Percentiles rank a stretch among this genome's conserved stretches.
Evolutionary conservation across 139 green algal species (phyloP).

Genomic region (Nannochloris sp.): DNA sequence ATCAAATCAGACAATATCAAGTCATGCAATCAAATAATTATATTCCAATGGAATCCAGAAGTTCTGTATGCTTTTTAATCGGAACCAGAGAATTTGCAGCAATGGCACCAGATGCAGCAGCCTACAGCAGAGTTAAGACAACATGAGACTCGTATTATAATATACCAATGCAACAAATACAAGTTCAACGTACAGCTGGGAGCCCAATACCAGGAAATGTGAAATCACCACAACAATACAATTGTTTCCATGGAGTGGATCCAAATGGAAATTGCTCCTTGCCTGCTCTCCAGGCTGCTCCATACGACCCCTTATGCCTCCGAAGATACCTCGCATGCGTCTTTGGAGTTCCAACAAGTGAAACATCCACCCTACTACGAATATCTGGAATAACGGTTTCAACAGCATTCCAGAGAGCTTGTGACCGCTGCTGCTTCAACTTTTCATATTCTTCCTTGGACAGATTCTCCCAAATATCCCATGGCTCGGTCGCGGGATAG

Average conservation of each 20-base stretch:
- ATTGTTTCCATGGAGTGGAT: slow-evolving; percentile 55
- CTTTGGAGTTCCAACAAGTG: slow-evolving; percentile 78
- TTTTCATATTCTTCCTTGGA: slow-evolving; percentile 62
- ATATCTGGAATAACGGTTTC: slow-evolving; percentile 85
- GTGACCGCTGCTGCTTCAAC: slow-evolving; percentile 80
- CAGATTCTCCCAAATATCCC: slow-evolving; percentile 69
- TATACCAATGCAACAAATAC: too few species aligned
- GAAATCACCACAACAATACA: slow-evolving; percentile 69
- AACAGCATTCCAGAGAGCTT: slow-evolving; percentile 79
- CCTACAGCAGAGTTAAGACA: too few species aligned
- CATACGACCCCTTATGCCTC: slow-evolving; percentile 76
- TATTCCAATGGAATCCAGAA: slow-evolving; percentile 52
- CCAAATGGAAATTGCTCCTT: slow-evolving; percentile 60
- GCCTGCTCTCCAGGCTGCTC: slow-evolving; percentile 39
- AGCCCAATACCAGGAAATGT: slow-evolving; percentile 88
- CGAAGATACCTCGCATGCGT: slow-evolving; percentile 86
- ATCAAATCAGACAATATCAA: too few species aligned
- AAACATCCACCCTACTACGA: slow-evolving; percentile 53
- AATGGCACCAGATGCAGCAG: slow-evolving; percentile 66
- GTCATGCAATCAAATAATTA: slow-evolving; percentile 7
- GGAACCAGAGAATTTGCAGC: slow-evolving; percentile 66
- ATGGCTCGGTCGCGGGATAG: slow-evolving; percentile 78
- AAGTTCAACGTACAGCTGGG: slow-evolving; percentile 47
- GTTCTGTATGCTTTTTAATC: slow-evolving; percentile 52
- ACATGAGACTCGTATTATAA: too few species aligned